These are phyloP conservation scores for Globisporangium canariense DNA, from an alignment of 352 stramenopile species.

Conservation along the genomic window DNA sequence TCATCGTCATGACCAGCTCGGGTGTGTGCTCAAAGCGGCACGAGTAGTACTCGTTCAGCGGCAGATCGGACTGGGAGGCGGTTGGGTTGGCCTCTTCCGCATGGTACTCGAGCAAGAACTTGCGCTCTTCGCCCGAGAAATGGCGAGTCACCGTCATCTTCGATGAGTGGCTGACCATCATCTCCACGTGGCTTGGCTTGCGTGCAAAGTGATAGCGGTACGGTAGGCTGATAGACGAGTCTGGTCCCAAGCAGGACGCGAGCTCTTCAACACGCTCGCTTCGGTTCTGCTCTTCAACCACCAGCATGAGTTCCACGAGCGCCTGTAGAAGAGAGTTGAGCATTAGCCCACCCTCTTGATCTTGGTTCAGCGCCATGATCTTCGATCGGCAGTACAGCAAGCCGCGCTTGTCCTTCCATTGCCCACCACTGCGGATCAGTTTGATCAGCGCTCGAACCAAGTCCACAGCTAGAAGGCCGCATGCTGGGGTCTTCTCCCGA, in stretches of 20 bases:
- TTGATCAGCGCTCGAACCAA: slow-evolving; percentile 67
- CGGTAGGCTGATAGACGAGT: slow-evolving; percentile 57
- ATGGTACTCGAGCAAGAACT: slow-evolving; percentile 70
- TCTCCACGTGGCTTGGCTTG: slow-evolving; percentile 50
- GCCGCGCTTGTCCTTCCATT: slow-evolving; percentile 68
- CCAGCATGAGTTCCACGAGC: slow-evolving; percentile 80
- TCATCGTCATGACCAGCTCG: slow-evolving; percentile 66
- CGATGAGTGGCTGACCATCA: slow-evolving; percentile 77
- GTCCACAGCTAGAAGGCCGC: slow-evolving; percentile 47
- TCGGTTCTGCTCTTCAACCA: slow-evolving; percentile 74
- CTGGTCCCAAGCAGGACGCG: slow-evolving; percentile 45
- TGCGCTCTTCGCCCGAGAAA: slow-evolving; percentile 70
- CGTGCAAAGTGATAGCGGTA: slow-evolving; percentile 77
- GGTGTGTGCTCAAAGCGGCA: slow-evolving; percentile 82
- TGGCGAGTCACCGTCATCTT: slow-evolving; percentile 76
- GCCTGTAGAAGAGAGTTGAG: slow-evolving; percentile 71
- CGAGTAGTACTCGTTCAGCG: slow-evolving; percentile 43
- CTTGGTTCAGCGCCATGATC: slow-evolving; percentile 80
- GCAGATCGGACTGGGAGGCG: slow-evolving; percentile 11
- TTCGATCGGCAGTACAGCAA: slow-evolving; percentile 83
- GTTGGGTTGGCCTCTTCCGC: slow-evolving; percentile 33
- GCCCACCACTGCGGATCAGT: slow-evolving; percentile 54
- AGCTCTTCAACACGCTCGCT: slow-evolving; percentile 46
- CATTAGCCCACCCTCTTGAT: slow-evolving; percentile 78
- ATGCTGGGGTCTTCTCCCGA: slow-evolving; percentile 50